Percentiles rank a stretch among this genome's conserved stretches.
Evolutionary conservation across 2,329 filamentous ascomycete genomes (phyloP).

Genomic region (Pseudocercospora ulei): DNA sequence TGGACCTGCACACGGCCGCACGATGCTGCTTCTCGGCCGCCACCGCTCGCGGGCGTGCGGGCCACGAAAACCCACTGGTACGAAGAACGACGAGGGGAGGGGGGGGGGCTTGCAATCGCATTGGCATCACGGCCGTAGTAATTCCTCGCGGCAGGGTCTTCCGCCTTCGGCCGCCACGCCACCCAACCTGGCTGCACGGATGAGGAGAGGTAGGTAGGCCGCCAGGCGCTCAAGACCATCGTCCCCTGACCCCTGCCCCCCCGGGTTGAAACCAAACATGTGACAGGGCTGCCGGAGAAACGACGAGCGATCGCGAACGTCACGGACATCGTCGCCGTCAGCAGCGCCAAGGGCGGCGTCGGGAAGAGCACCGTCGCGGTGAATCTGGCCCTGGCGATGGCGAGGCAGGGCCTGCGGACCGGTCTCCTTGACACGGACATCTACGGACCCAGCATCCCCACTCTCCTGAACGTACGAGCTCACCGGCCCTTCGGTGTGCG

Average conservation of each 20-base stretch:
- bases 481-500: not conserved
- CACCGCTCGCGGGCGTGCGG: conserved; percentile 38
- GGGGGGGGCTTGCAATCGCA: too few species aligned
- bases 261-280: too few species aligned
- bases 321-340: conserved; percentile 87
- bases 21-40: too few species aligned
- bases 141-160: conserved; percentile 55
- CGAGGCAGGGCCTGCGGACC: conserved; percentile 66
- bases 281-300: conserved; percentile 54
- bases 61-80: conserved; percentile 84
- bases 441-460: conserved; percentile 91
- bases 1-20: too few species aligned
- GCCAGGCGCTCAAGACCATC: too few species aligned
- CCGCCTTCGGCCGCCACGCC: conserved; percentile 59
- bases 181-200: conserved; percentile 55
- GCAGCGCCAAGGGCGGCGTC: conserved; percentile 94
- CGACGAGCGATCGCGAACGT: conserved; percentile 74
- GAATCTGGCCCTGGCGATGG: conserved; percentile 85
- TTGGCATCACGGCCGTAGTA: not conserved
- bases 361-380: conserved; percentile 90
- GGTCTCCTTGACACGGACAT: conserved; percentile 94
- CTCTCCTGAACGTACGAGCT: conserved; percentile 67
- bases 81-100: too few species aligned
- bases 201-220: conserved; percentile 52
- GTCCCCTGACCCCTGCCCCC: too few species aligned